A percentile compares a stretch with the other conserved stretches of the same genome.
Conservation (phyloP, 129 eudicot genomes). For the Flaveria brownii region DNA sequence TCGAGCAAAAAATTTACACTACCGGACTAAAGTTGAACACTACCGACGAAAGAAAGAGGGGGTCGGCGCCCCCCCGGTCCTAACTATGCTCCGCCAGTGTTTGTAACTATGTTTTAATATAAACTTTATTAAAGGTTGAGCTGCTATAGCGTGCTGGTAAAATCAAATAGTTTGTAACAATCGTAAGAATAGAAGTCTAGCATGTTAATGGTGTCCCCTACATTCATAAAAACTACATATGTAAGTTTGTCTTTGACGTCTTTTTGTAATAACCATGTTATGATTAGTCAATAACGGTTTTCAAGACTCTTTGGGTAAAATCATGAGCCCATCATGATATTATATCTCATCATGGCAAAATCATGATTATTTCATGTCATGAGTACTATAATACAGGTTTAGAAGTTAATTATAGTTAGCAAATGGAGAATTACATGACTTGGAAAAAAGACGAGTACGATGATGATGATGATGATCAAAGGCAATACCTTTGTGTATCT, state of each 20-base stretch:
- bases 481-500: conserved; percentile 26
- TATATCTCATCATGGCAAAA: not conserved
- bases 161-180: too few species aligned
- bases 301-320: not conserved
- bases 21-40: too few species aligned
- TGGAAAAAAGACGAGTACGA: conserved; percentile 20
- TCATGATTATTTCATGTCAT: conserved; percentile 26
- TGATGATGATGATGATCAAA: conserved; percentile 11
- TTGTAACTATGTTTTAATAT: too few species aligned
- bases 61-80: too few species aligned
- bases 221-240: not conserved
- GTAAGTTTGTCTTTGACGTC: not conserved
- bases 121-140: too few species aligned
- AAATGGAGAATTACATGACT: conserved; percentile 11
- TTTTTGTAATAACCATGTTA: not conserved
- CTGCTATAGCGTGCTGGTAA: too few species aligned
- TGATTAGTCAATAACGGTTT: conserved; percentile 11
- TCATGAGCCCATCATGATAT: not conserved
- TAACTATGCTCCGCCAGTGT: too few species aligned
- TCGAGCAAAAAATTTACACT: too few species aligned
- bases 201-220: too few species aligned
- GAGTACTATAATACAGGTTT: not conserved
- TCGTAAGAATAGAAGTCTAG: too few species aligned
- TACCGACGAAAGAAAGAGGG: too few species aligned
- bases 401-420: not conserved